These are phyloP conservation scores for Yamadazyma aaseri DNA, from an alignment of 1,139 yeast genomes.

Conservation along the genomic window DNA sequence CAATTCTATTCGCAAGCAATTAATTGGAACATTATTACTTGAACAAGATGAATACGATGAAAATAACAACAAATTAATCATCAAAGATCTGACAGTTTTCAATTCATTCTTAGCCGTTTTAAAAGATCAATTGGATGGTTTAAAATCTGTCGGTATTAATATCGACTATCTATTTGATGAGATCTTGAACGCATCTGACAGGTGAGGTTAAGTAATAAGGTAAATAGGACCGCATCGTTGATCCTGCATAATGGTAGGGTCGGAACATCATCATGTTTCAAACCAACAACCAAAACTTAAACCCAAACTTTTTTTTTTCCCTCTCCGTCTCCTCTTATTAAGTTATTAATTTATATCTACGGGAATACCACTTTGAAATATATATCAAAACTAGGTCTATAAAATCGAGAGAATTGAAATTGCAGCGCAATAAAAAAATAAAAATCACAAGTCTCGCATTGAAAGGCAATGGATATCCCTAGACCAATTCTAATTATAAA, in stretches of 20 bases:
- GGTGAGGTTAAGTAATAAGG: too few relatives aligned
- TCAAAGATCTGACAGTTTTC: conserved; percentile 31
- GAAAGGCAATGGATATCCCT: not conserved
- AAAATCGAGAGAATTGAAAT: too few relatives aligned
- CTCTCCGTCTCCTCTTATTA: too few relatives aligned
- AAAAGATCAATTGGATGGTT: conserved; percentile 57
- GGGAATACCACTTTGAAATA: too few relatives aligned
- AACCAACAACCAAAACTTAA: not conserved
- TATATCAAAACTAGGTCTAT: too few relatives aligned
- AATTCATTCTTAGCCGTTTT: conserved; percentile 52
- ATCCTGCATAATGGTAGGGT: conserved; percentile 1
- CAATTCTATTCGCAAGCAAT: conserved; percentile 60
- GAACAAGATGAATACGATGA: conserved; percentile 18
- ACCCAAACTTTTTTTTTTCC: too few relatives aligned
- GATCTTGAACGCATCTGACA: conserved; percentile 14
- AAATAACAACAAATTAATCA: conserved; percentile 19
- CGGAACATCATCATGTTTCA: not conserved
- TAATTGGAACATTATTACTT: conserved; percentile 56
- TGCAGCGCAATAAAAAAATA: too few relatives aligned
- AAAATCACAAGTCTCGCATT: not conserved
- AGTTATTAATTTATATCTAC: too few relatives aligned
- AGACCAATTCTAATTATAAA: conserved; percentile 14
- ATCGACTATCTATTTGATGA: conserved; percentile 60
- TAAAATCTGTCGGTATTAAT: conserved; percentile 70
- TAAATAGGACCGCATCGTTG: too few relatives aligned